Base-by-base conservation (phyloP, 2,329 filamentous ascomycete species). In the Chaetomiaceae sp. region DNA sequence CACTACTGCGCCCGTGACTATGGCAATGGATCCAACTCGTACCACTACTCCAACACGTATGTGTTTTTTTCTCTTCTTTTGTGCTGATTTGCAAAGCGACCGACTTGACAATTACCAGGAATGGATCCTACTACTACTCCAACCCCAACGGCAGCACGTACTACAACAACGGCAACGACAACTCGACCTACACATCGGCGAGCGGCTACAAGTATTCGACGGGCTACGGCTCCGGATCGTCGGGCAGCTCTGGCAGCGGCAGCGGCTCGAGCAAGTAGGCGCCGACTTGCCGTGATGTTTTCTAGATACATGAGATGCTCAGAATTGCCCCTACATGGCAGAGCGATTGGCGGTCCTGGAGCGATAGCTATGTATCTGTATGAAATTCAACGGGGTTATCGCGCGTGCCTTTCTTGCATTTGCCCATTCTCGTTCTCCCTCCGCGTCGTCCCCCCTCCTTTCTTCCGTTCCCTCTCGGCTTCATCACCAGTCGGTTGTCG, bases 71-170 rank as follows among this genome's bases (percentile, higher is more conserved):
- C 14, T n/a, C n/a, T n/a, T n/a, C n/a, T n/a, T n/a, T n/a, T n/a
- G n/a, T n/a, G n/a, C 32, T 34, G 32, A 5, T 4, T 32, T n/a
- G 27, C 44, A 37, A n/a, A n/a, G n/a, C n/a, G n/a, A n/a, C n/a
- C n/a, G n/a, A n/a, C n/a, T n/a, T 38, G 29, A 51, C 29, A 14
- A 14, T 29, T 23, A 14, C 58, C 23, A 63, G 61, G 2, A 64
- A 87, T 61, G 83, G 84, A 33, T 86, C 82, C 1, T 89, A 89
- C 75, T 87, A 89, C 72, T 89, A 88, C 71, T 80, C 77, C 65
- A 89, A 88, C 70, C 70, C 82, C 41, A 78, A 86, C 58, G 82
- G 83, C 13, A 86, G 80, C 64, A 85, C 80, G 34, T 89, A 89
- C 71, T 71, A 87, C 75, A 85, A 86, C 68, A 68, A 75, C 59